A percentile compares a stretch with the other conserved stretches of the same genome.
phyloP scores from a whole-genome alignment of 2,329 filamentous ascomycete genomes.

The Botryotinia convoluta region DNA sequence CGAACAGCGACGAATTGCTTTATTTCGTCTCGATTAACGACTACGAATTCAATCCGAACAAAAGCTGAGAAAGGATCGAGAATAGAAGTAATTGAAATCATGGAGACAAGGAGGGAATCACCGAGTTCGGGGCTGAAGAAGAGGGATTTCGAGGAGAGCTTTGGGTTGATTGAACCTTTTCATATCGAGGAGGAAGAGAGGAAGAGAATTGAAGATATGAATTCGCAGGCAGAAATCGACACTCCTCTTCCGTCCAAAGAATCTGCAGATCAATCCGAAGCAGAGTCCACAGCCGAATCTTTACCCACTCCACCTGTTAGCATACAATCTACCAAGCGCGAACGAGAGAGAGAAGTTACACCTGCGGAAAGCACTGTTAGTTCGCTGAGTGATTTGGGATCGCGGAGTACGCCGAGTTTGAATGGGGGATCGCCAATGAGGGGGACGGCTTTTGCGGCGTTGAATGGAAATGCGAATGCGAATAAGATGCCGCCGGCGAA shows the following conservation, averaged over 20 bases:
- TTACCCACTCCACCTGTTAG: slow-evolving; percentile 11
- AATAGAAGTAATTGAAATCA: neutral
- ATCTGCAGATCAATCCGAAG: neutral
- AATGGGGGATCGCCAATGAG: slow-evolving; percentile 17
- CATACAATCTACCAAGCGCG: slow-evolving; percentile 2
- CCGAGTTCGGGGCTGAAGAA: slow-evolving; percentile 21
- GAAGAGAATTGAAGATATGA: neutral
- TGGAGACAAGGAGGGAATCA: slow-evolving; percentile 14
- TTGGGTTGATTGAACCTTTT: slow-evolving; percentile 10
- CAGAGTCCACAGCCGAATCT: neutral
- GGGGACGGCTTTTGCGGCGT: slow-evolving; percentile 26
- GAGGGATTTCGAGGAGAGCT: slow-evolving; percentile 22
- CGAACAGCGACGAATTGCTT: neutral
- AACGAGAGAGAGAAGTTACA: slow-evolving; percentile 21
- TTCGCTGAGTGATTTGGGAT: slow-evolving; percentile 29
- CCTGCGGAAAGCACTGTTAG: slow-evolving; percentile 28
- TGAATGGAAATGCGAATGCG: slow-evolving; percentile 24
- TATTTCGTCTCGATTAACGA: neutral
- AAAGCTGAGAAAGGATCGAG: neutral
- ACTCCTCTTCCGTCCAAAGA: slow-evolving; percentile 4
- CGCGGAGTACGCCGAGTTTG: slow-evolving; percentile 25
- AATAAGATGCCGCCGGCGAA: slow-evolving; percentile 29
- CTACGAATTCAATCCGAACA: neutral
- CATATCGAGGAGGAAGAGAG: neutral
- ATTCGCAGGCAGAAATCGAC: neutral